These are phyloP conservation scores for Picea glauca DNA, from an alignment of 75 land plant genomes.

Conservation along the genomic window DNA sequence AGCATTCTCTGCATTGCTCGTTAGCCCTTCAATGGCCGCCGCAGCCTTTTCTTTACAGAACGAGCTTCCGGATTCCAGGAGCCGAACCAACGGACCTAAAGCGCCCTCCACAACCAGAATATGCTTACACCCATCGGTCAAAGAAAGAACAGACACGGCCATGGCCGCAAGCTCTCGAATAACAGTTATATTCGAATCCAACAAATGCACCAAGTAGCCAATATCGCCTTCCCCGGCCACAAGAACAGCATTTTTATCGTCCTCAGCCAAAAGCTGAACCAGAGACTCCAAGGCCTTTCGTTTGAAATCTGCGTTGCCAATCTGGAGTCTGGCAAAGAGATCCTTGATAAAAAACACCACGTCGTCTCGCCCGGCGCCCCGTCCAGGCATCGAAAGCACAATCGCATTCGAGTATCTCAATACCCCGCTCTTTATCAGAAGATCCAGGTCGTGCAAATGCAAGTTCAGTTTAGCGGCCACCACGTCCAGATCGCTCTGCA, in stretches of 20 bases:
- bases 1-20: constrained; percentile 53
- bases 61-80: constrained; percentile 57
- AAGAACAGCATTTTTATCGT: constrained; percentile 42
- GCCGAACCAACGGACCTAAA: constrained; percentile 60
- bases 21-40: constrained; percentile 49
- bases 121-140: constrained; percentile 37
- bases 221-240: constrained; percentile 65
- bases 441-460: constrained; percentile 55
- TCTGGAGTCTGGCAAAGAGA: constrained; percentile 67
- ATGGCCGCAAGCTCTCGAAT: constrained; percentile 57
- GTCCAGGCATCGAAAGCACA: constrained; percentile 38
- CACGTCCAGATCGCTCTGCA: constrained; percentile 80
- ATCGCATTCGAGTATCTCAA: constrained; percentile 43
- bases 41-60: constrained; percentile 52
- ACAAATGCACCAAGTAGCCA: constrained; percentile 44
- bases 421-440: constrained; percentile 58
- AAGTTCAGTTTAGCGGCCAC: constrained; percentile 46
- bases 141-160: constrained; percentile 43
- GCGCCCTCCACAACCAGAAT: constrained; percentile 67
- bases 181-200: constrained; percentile 30
- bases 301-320: constrained; percentile 72
- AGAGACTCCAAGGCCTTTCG: constrained; percentile 55
- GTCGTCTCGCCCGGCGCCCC: constrained; percentile 38
- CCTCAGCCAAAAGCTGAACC: constrained; percentile 45
- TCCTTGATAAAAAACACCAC: constrained; percentile 51